These are phyloP conservation scores for Kurtzmaniella fragi DNA, from an alignment of 805 yeast genomes.

Conservation along the genomic window DNA sequence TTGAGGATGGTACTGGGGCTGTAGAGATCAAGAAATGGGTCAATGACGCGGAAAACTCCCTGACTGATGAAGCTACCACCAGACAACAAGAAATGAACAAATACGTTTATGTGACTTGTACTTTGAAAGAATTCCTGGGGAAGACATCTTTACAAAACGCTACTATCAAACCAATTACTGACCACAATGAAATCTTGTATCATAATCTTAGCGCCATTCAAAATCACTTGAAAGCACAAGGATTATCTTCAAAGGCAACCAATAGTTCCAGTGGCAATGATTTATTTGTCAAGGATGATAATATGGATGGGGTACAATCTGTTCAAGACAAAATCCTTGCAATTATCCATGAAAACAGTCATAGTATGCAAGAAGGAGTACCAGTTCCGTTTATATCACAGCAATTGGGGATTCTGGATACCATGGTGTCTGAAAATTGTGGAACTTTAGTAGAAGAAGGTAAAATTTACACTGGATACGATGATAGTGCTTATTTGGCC, in stretches of 20 bases:
- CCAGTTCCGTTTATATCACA: constrained; percentile 60
- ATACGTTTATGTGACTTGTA: constrained; percentile 53
- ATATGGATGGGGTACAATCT: constrained; percentile 13
- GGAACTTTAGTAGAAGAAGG: constrained; percentile 61
- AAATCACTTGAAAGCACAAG: constrained; percentile 51
- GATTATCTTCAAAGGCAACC: constrained; percentile 25
- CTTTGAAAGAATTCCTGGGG: constrained; percentile 52
- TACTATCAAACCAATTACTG: constrained; percentile 49
- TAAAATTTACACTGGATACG: constrained; percentile 62
- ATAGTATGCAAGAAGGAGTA: constrained; percentile 71
- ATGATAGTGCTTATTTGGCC: constrained; percentile 58
- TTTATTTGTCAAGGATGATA: constrained; percentile 25
- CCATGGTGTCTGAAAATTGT: constrained; percentile 47
- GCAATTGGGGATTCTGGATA: constrained; percentile 44
- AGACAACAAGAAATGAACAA: constrained; percentile 42
- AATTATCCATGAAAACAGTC: constrained; percentile 45
- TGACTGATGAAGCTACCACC: constrained; percentile 25
- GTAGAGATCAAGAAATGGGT: constrained; percentile 64
- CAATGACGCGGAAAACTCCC: constrained; percentile 21
- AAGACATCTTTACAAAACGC: constrained; percentile 64
- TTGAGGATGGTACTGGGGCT: constrained; percentile 76
- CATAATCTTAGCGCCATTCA: constrained; percentile 64
- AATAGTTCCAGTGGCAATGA: constrained; percentile 13
- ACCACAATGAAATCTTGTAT: constrained; percentile 63
- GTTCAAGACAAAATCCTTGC: constrained; percentile 42